These are phyloP conservation scores for Podaxis rugospora DNA, from an alignment of 768 basidiomycete genomes.

Conservation along the genomic window DNA sequence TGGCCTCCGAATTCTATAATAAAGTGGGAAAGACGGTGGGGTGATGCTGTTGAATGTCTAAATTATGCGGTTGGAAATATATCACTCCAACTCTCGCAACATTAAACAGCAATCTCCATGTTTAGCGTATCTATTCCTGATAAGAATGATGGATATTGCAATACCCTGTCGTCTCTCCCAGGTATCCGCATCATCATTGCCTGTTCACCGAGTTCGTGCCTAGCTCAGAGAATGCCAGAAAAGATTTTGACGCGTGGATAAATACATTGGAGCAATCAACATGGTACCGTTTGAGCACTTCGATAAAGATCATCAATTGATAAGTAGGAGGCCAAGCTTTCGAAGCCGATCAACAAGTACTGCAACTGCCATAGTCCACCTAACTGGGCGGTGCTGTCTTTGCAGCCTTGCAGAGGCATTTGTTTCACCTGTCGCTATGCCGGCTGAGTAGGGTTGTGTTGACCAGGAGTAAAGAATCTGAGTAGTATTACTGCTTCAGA, in stretches of 20 bases:
- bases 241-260: neutral
- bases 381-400: too few species aligned
- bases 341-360: too few species aligned
- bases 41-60: neutral
- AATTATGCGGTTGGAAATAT: neutral
- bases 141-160: neutral
- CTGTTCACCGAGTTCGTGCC: slow-evolving; percentile 1
- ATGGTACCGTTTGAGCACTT: neutral
- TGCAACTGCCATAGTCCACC: too few species aligned
- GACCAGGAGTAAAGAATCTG: neutral
- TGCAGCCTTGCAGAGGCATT: neutral
- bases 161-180: neutral
- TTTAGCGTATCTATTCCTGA: neutral
- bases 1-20: neutral
- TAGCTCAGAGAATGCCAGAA: neutral
- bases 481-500: neutral
- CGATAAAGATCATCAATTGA: neutral
- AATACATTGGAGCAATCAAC: neutral
- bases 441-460: neutral
- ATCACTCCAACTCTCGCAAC: neutral
- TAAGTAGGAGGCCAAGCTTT: neutral
- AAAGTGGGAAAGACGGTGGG: neutral
- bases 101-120: neutral
- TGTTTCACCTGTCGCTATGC: neutral
- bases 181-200: neutral